Evolutionary conservation across 768 basidiomycete species (phyloP).

Genomic region (Lanmaoa pseudosensibilis): DNA sequence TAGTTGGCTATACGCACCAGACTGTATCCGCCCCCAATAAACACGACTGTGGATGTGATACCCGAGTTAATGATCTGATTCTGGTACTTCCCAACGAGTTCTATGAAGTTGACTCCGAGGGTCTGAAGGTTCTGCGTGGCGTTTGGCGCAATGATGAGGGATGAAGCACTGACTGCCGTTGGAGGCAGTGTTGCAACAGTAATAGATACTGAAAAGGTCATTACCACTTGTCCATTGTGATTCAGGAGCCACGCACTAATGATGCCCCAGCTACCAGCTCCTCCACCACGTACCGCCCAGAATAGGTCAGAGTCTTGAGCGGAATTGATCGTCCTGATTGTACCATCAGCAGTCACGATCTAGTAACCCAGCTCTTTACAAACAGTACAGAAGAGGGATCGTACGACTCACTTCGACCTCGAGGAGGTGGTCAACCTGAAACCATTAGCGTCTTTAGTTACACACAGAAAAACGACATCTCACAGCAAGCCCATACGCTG

Average conservation of each 20-base stretch:
- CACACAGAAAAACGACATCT: neutral
- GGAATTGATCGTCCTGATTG: conserved; percentile 39
- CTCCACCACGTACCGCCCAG: conserved; percentile 55
- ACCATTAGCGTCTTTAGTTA: neutral
- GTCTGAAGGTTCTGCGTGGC: conserved; percentile 8
- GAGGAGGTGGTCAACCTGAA: conserved; percentile 46
- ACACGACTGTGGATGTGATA: neutral
- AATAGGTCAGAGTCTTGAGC: conserved; percentile 46
- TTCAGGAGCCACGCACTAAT: conserved; percentile 26
- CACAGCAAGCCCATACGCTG: conserved; percentile 20
- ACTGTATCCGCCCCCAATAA: neutral
- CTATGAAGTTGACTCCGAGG: conserved; percentile 15
- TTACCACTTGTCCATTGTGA: neutral
- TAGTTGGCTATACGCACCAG: conserved; percentile 3
- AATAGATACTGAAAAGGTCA: conserved; percentile 9
- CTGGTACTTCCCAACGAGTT: conserved; percentile 20
- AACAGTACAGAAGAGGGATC: neutral
- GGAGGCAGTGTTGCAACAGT: conserved; percentile 17
- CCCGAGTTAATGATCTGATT: conserved; percentile 13
- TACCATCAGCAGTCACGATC: conserved; percentile 43
- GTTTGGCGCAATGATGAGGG: conserved; percentile 12
- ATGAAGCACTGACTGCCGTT: conserved; percentile 4
- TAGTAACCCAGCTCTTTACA: neutral
- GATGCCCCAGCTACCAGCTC: conserved; percentile 50
- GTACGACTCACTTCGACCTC: conserved; percentile 33